Base-by-base conservation (phyloP, 148 eudicot species). In the Rhododendron ovatum region DNA sequence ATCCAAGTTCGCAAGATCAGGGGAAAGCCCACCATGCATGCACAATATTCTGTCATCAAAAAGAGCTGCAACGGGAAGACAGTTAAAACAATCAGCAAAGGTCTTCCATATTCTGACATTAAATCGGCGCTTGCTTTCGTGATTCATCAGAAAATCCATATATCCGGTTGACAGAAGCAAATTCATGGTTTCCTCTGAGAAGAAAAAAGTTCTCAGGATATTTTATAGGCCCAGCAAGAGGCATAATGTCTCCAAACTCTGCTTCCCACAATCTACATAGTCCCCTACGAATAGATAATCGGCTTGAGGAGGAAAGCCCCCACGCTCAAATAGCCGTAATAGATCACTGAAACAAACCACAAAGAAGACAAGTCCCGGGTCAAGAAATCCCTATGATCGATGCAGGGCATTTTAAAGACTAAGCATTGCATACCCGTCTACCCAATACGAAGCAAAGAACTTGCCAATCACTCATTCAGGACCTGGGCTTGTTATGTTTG, bases 1-100 rank as follows among this genome's bases (percentile, higher is more conserved):
- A 82, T 86, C 88, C 47, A 82, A 55, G 63, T 82, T 86, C 2
- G 26, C 57, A 74, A 86, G 84, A 55, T 82, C 85, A 7, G 88
- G 88, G 39, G 88, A 86, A 41, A 86, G 88, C 9, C 88, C 88
- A 74, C 88, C 88, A 50, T 86, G 88, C 88, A 86, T 86, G 78
- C 88, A 86, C 50, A 86, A 74, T 74, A 86, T 86, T 86, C 88
- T 86, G 59, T 86, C 88, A 86, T 86, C 88, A 82, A 86, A 28
- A 9, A 86, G 84, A 37, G 88, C 88, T 3, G 88, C 88, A 53
- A 86, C 88, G 8, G 88, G 88, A 81, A 86, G 88, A 48, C 85
- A 86, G 74, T 86, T 86, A 84, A 86, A 86, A 53, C 88, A 82
- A 14, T 82, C 88, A n/a, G 85, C 82, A 48, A 86, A 86, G 13